phyloP scores from a whole-genome alignment of 2,329 filamentous ascomycete species.

The Plectosphaerella sp. region DNA sequence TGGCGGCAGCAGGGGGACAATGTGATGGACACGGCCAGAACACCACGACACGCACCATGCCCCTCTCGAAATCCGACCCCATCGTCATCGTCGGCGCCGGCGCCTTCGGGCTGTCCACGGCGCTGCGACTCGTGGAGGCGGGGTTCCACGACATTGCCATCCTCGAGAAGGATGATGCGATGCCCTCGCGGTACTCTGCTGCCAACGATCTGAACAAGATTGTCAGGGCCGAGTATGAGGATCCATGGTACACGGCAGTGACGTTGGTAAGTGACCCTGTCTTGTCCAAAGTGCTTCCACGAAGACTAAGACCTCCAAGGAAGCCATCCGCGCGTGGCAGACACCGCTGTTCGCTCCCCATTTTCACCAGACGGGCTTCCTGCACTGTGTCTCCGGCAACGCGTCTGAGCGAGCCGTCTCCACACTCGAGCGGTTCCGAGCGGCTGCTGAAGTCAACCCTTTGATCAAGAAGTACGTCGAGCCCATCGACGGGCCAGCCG shows the following conservation, averaged over 20 bases:
- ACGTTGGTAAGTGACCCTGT: conserved; percentile 35
- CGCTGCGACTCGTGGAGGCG: conserved; percentile 35
- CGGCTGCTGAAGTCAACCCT: not conserved
- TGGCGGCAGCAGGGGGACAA: too few species aligned
- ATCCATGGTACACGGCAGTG: conserved; percentile 50
- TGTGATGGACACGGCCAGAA: too few species aligned
- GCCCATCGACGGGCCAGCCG: conserved; percentile 12
- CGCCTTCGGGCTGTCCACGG: conserved; percentile 46
- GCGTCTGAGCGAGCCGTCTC: conserved; percentile 42
- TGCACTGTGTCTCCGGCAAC: conserved; percentile 43
- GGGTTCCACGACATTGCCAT: conserved; percentile 43
- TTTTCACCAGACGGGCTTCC: conserved; percentile 34
- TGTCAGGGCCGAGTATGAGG: conserved; percentile 53
- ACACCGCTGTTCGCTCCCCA: conserved; percentile 47
- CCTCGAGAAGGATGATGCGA: conserved; percentile 31
- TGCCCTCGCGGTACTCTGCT: conserved; percentile 45
- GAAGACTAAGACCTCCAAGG: conserved; percentile 15
- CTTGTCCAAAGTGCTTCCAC: too few species aligned
- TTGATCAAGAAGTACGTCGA: conserved; percentile 12
- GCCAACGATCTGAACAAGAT: conserved; percentile 61
- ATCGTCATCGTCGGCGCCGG: conserved; percentile 40
- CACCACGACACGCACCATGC: too few species aligned
- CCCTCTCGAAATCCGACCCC: not conserved
- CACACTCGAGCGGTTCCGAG: conserved; percentile 38
- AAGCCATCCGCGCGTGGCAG: conserved; percentile 51